These are phyloP conservation scores for Botrytis sinoallii DNA, from an alignment of 2,329 filamentous ascomycete genomes.

Conservation along the genomic window DNA sequence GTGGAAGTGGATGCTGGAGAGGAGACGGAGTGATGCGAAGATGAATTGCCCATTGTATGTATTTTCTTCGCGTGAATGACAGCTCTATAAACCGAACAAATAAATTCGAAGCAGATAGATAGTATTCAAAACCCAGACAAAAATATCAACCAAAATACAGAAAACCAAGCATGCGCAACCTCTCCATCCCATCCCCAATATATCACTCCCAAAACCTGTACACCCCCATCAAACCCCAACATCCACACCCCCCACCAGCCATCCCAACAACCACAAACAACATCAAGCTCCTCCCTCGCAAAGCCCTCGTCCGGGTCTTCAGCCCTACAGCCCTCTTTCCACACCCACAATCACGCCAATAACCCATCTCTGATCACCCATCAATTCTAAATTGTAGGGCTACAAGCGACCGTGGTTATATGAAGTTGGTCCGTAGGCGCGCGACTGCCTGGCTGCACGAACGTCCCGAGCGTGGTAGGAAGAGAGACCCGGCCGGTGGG, in stretches of 20 bases:
- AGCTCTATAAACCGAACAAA: background rate
- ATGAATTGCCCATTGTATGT: slow-evolving; percentile 15
- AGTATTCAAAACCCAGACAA: background rate
- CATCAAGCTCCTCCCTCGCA: background rate
- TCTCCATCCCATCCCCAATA: background rate
- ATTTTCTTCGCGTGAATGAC: background rate
- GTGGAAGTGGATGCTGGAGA: background rate
- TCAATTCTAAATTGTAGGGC: background rate
- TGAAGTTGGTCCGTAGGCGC: background rate
- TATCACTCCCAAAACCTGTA: background rate
- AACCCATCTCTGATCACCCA: background rate
- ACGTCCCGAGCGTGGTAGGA: background rate
- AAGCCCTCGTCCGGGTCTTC: background rate
- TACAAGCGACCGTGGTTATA: background rate
- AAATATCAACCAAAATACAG: background rate
- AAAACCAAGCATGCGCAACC: background rate
- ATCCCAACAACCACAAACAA: no score
- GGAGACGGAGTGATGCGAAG: background rate
- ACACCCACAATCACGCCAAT: background rate
- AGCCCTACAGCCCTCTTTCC: background rate
- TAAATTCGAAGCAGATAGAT: background rate
- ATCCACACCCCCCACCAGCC: background rate
- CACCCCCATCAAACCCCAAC: background rate
- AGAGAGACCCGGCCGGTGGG: background rate
- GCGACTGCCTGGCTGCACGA: background rate